Evolutionary conservation across 257 asterid species (phyloP).

Genomic region (Capsicum pubescens): DNA sequence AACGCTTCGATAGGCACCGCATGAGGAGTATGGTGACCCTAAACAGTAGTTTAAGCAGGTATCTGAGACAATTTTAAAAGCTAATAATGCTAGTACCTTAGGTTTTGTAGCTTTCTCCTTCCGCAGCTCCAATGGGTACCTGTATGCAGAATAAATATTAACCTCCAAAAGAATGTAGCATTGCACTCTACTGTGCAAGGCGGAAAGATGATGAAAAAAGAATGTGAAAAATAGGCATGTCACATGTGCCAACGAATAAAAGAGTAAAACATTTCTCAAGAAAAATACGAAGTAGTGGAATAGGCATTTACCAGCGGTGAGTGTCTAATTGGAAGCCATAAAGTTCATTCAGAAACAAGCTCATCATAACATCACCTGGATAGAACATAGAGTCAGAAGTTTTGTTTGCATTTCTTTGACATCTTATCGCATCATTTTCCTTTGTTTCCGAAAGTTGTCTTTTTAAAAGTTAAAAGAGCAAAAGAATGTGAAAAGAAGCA

Average conservation of each 20-base stretch:
- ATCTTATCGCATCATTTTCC: background rate
- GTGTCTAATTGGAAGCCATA: conserved; percentile 97
- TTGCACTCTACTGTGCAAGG: conserved; percentile 8
- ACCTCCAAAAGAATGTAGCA: conserved; percentile 18
- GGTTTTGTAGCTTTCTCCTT: conserved; percentile 86
- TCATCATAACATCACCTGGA: conserved; percentile 93
- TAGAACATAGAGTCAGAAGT: conserved; percentile 23
- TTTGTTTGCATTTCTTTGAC: conserved; percentile 17
- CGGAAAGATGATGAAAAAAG: conserved; percentile 15
- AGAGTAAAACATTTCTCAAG: background rate
- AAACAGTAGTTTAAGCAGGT: conserved; percentile 8
- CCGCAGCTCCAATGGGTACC: conserved; percentile 97
- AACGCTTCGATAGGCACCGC: background rate
- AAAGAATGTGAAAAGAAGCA: conserved; percentile 25
- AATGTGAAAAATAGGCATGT: conserved; percentile 1
- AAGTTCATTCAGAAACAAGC: conserved; percentile 94
- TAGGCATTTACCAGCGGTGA: conserved; percentile 76
- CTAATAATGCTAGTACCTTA: conserved; percentile 57
- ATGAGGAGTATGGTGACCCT: conserved; percentile 17
- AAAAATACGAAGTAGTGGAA: background rate
- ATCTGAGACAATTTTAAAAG: background rate
- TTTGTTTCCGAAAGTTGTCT: background rate
- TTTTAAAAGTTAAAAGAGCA: conserved; percentile 8
- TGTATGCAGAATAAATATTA: conserved; percentile 32
- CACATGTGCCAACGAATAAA: background rate